These are phyloP conservation scores for Aspergillus phoenicis DNA, from an alignment of 2,329 filamentous ascomycete species.

Conservation along the genomic window DNA sequence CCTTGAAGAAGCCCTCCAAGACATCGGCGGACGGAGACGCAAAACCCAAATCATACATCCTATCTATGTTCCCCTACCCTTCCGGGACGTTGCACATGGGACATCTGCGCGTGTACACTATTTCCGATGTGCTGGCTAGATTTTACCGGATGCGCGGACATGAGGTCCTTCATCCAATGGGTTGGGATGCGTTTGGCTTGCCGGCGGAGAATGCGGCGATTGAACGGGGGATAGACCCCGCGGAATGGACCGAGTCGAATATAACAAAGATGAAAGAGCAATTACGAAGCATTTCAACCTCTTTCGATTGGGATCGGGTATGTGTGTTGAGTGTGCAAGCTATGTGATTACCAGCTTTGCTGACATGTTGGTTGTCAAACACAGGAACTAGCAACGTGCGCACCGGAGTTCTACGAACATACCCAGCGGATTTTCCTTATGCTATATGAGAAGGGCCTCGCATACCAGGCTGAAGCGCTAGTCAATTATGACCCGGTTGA, in stretches of 20 bases:
- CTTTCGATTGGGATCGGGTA: slow-evolving; percentile 82
- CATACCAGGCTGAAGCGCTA: slow-evolving; percentile 78
- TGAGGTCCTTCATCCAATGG: slow-evolving; percentile 83
- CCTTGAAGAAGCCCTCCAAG: slow-evolving; percentile 2
- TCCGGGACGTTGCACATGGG: slow-evolving; percentile 85
- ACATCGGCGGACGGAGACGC: slow-evolving; percentile 15
- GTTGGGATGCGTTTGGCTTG: slow-evolving; percentile 90
- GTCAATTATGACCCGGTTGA: slow-evolving; percentile 93
- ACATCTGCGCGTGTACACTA: slow-evolving; percentile 85
- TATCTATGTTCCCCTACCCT: slow-evolving; percentile 93
- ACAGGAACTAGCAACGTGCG: slow-evolving; percentile 82
- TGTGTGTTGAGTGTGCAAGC: slow-evolving; percentile 46
- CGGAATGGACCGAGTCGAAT: slow-evolving; percentile 76
- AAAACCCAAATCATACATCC: slow-evolving; percentile 63
- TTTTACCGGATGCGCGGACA: slow-evolving; percentile 74
- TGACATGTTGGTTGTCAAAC: slow-evolving; percentile 13
- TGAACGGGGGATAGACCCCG: slow-evolving; percentile 76
- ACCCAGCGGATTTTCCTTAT: slow-evolving; percentile 84
- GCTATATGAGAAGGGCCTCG: slow-evolving; percentile 72
- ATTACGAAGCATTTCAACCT: slow-evolving; percentile 74
- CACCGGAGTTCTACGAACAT: slow-evolving; percentile 84
- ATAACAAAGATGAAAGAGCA: slow-evolving; percentile 85
- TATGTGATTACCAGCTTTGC: slow-evolving; percentile 3
- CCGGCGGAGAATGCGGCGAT: slow-evolving; percentile 91
- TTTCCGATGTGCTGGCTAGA: slow-evolving; percentile 80